Conservation (phyloP, 140 eudicot genomes). For the Senecio squalidus region DNA sequence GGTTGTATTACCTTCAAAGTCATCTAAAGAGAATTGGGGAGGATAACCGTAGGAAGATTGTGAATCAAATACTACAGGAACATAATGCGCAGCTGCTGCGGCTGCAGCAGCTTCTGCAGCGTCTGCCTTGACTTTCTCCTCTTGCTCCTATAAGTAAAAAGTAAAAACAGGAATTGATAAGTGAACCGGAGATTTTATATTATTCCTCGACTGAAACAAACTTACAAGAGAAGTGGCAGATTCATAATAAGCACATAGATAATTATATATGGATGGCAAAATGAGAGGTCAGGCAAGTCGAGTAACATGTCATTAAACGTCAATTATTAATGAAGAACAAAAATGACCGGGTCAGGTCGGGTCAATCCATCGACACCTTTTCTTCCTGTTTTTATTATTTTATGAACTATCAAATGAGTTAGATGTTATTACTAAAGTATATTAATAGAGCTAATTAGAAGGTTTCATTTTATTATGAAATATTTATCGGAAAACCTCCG, state of each 20-base stretch:
- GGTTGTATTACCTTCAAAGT: slow-evolving; percentile 74
- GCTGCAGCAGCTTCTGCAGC: slow-evolving; percentile 94
- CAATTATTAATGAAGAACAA: too few relatives aligned
- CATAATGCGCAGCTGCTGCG: slow-evolving; percentile 44
- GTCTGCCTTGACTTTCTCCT: slow-evolving; percentile 80
- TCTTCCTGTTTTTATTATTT: too few relatives aligned
- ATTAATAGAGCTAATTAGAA: too few relatives aligned
- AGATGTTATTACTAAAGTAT: too few relatives aligned
- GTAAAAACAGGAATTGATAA: not conserved
- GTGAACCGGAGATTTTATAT: not conserved
- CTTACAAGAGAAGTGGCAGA: not conserved
- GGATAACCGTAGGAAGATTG: slow-evolving; percentile 35
- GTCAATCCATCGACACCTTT: too few relatives aligned
- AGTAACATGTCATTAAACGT: too few relatives aligned
- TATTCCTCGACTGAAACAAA: not conserved
- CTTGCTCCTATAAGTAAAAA: slow-evolving; percentile 50
- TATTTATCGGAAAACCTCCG: too few relatives aligned
- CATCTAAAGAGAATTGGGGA: slow-evolving; percentile 83
- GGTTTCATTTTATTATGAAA: too few relatives aligned
- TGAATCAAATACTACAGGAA: slow-evolving; percentile 31
- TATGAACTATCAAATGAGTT: too few relatives aligned
- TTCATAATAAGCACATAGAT: not conserved
- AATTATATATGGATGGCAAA: too few relatives aligned
- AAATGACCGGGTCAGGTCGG: too few relatives aligned
- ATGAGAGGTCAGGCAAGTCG: too few relatives aligned